Evolutionary conservation across 768 basidiomycete genomes (phyloP).

Genomic region (Auriscalpium orientale): DNA sequence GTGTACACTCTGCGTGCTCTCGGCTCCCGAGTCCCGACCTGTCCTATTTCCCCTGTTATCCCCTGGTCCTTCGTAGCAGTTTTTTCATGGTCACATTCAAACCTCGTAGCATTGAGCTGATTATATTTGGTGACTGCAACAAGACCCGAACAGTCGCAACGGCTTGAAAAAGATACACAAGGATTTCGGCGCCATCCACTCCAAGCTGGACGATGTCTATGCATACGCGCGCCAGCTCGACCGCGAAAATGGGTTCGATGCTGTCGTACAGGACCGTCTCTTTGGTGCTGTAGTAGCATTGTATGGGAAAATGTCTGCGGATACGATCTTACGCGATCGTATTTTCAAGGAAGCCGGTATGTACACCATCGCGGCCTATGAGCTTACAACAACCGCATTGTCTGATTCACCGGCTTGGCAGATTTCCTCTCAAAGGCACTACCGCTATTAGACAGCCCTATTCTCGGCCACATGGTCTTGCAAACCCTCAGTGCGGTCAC

Average conservation of each 20-base stretch:
- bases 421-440: not conserved
- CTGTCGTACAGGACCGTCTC: not conserved
- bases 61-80: not conserved
- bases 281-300: slow-evolving; percentile 51
- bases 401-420: slow-evolving; percentile 5
- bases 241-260: slow-evolving; percentile 25
- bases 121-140: too few relatives aligned
- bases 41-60: too few relatives aligned
- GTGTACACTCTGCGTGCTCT: slow-evolving; percentile 7
- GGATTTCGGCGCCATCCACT: slow-evolving; percentile 46
- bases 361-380: slow-evolving; percentile 34
- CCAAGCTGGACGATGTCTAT: slow-evolving; percentile 43
- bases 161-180: slow-evolving; percentile 58
- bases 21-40: too few relatives aligned
- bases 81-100: slow-evolving; percentile 1
- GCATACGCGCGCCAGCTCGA: slow-evolving; percentile 34
- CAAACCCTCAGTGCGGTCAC: not conserved
- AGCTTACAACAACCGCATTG: not conserved
- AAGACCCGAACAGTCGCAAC: slow-evolving; percentile 48
- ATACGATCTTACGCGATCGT: slow-evolving; percentile 52
- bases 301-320: slow-evolving; percentile 56
- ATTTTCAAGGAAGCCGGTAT: slow-evolving; percentile 46
- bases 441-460: not conserved
- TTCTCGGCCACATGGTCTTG: not conserved
- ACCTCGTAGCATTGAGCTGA: too few relatives aligned